Evolutionary conservation across 1,284 basidiomycete species (phyloP).

Genomic region (Moesziomyces antarcticus): DNA sequence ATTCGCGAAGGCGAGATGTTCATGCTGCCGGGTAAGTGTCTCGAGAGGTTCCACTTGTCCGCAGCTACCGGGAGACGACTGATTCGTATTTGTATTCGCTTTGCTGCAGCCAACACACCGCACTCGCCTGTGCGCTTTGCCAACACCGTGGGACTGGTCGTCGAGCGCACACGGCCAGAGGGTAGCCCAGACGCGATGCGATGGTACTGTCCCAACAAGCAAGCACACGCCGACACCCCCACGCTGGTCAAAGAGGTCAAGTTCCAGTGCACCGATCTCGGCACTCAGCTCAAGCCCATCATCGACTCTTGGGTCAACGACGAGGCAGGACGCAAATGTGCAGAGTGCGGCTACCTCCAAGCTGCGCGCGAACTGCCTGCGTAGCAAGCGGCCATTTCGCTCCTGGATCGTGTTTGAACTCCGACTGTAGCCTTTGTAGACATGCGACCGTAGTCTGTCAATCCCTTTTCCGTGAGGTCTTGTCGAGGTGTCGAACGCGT

Average conservation of each 20-base stretch:
- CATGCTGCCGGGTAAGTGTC: constrained; percentile 79
- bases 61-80: background rate
- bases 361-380: constrained; percentile 44
- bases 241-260: constrained; percentile 85
- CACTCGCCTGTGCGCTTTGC: constrained; percentile 93
- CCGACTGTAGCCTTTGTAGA: no score
- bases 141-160: constrained; percentile 91
- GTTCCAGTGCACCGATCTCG: constrained; percentile 90
- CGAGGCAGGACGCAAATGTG: constrained; percentile 50
- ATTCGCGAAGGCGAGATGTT: constrained; percentile 98
- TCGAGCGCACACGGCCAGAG: constrained; percentile 86
- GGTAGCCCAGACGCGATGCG: constrained; percentile 80
- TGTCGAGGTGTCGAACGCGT: no score
- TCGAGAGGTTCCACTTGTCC: background rate
- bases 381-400: background rate
- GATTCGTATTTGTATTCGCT: background rate
- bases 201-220: constrained; percentile 86
- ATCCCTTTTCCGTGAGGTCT: no score
- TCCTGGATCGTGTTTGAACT: no score
- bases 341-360: constrained; percentile 35
- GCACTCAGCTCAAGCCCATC: constrained; percentile 90
- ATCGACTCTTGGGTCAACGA: constrained; percentile 71
- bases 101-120: constrained; percentile 79
- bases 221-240: constrained; percentile 75
- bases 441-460: no score